phyloP scores from a whole-genome alignment of 306 rosid genomes.

The Prinsepia uniflora region DNA sequence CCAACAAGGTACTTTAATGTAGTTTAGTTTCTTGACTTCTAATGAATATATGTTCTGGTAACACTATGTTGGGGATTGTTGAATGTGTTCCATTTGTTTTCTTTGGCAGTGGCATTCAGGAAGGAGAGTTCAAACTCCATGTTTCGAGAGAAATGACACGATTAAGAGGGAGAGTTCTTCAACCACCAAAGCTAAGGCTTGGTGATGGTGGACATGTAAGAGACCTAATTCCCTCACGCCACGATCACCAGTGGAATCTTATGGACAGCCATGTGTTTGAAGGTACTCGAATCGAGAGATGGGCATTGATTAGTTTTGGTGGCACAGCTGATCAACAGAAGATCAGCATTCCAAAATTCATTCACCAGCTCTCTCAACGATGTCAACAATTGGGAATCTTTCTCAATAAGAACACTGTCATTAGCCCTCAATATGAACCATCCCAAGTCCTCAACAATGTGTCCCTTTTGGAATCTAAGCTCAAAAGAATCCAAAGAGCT shows the following conservation, averaged over 20 bases:
- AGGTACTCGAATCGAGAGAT: slow-evolving; percentile 82
- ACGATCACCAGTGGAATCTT: slow-evolving; percentile 92
- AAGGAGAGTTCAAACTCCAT: slow-evolving; percentile 73
- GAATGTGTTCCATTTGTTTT: slow-evolving; percentile 10
- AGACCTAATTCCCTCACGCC: slow-evolving; percentile 74
- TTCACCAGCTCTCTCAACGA: slow-evolving; percentile 71
- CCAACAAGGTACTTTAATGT: slow-evolving; percentile 62
- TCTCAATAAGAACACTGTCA: slow-evolving; percentile 65
- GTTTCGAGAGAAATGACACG: slow-evolving; percentile 85
- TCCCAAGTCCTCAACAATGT: slow-evolving; percentile 78
- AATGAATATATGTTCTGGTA: neutral
- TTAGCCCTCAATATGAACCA: slow-evolving; percentile 74
- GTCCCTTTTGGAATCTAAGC: slow-evolving; percentile 74
- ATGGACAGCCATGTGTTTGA: slow-evolving; percentile 82
- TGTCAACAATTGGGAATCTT: slow-evolving; percentile 86
- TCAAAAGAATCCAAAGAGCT: slow-evolving; percentile 55
- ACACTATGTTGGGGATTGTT: neutral
- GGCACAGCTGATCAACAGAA: slow-evolving; percentile 81
- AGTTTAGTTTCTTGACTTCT: neutral
- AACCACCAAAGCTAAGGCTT: slow-evolving; percentile 91
- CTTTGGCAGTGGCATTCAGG: slow-evolving; percentile 70
- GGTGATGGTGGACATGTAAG: slow-evolving; percentile 85
- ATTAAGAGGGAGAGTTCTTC: slow-evolving; percentile 82
- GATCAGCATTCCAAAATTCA: slow-evolving; percentile 61
- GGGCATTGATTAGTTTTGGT: slow-evolving; percentile 89